Base-by-base conservation (phyloP, 2,329 filamentous ascomycete species). In the Cladophialophora carrionii region DNA sequence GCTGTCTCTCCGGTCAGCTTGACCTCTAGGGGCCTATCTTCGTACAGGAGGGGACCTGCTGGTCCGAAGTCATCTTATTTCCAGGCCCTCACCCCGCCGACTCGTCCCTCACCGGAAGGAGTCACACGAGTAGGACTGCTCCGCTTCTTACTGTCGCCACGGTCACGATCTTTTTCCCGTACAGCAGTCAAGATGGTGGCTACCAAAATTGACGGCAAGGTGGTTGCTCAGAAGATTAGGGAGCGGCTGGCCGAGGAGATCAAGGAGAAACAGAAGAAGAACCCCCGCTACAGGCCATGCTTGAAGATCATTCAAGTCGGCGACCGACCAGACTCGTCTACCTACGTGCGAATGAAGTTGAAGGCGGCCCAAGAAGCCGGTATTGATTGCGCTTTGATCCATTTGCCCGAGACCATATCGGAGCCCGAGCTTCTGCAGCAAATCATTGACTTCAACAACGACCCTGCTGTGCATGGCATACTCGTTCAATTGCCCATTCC, bases 291-390 rank as follows among this genome's bases (percentile, higher is more conserved):
- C 83, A 88, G 89, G 80, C 95, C 95, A 59, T 90, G 86, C 70
- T 84, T 99, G 77, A 95, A 92, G 78, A 99, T 99, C 77, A 89
- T 99, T 71, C 95, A 99, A 86, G 95, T 99, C 72, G 95, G 93
- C 76, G 90, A 93, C 78, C 88, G 95, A 73, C 91, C 91, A 71
- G 95, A 99, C 81, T 97, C 93, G 43, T 90, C 91, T 75, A 98
- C 94, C 59, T 99, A 99, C 90, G 94, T 99, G 80, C 93, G 93
- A 81, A 99, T 99, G 95, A 99, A 99, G 83, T 82, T 97, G 75
- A 99, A 97, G 85, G 95, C 95, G 71, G 95, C 95, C 64, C 84
- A 91, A 77, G 95, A 98, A 90, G 92, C 93, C 75, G 92, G 91
- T 75, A 97, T 99, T 76, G 84, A 86, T 69, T 97, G 94, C 82